Base-by-base conservation (phyloP, 495 filamentous ascomycete species). In the Cercophora scortea region DNA sequence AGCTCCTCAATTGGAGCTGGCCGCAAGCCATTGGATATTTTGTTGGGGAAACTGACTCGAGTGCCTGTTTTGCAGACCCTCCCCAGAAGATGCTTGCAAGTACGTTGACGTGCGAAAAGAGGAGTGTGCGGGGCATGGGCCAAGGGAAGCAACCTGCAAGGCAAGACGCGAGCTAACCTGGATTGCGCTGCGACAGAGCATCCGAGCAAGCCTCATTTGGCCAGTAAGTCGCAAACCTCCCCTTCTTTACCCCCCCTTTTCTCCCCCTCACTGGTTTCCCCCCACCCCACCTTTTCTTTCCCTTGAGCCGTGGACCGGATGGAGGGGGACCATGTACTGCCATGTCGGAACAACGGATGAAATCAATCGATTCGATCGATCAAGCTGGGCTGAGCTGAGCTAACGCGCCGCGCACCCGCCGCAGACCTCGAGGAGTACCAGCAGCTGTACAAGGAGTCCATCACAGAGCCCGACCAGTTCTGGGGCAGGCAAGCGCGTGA, bases 381-480 rank as follows among this genome's bases (percentile, higher is more conserved):
- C 2, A 42, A 8, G 32, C 32, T 15, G 44, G 13, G 42, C 32
- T 39, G 40, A 35, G 43, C 49, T 32, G 47, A 32, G 55, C 61
- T 62, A 41, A 65, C 55, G 32, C 13, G 42, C 45, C 56, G 34
- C 61, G n/a, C n/a, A n/a, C 43, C 8, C 45, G 46, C 35, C 35
- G 15, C 56, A 78, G 73, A 65, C 61, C 57, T 96, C 38, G 88
- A 94, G 56, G 85, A 96, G 65, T 98, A 97, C 78, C 82, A 94
- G 69, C 74, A 80, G 72, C 73, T 96, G 56, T 96, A 97, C 77
- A 92, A 96, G 61, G 88, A 98, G 70, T 98, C 93, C 9, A 96
- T 98, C 64, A 83, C 86, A 60, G 77, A 90, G 56, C 92, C 93
- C 49, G 72, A 93, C 52, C 86, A 86, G 66, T 98, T 97, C 83